A percentile compares a stretch with the other conserved stretches of the same genome.
Conservation (phyloP, 2,329 filamentous ascomycete species). For the Fusarium gaditjirri region DNA sequence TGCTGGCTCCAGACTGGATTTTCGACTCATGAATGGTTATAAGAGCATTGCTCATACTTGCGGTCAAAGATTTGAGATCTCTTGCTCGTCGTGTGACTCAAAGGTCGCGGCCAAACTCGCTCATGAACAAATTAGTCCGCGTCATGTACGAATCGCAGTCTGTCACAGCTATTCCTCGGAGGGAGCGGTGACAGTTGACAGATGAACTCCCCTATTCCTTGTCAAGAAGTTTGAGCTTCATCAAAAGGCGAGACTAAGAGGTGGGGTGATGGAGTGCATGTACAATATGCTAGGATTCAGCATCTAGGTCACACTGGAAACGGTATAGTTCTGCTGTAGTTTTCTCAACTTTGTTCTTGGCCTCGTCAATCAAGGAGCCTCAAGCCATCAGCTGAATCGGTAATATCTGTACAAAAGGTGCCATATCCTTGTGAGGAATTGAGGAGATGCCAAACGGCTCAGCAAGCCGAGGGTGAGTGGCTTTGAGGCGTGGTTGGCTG, state of each 20-base stretch:
- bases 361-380: conserved; percentile 24
- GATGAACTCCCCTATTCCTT: conserved; percentile 24
- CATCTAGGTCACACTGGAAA: conserved; percentile 41
- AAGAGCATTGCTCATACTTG: conserved; percentile 33
- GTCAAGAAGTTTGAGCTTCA: conserved; percentile 25
- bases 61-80: conserved; percentile 39
- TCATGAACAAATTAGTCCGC: conserved; percentile 35
- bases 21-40: conserved; percentile 33
- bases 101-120: conserved; percentile 25
- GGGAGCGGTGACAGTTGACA: conserved; percentile 26
- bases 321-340: conserved; percentile 28
- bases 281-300: conserved; percentile 35
- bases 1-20: conserved; percentile 23
- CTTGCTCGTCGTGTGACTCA: conserved; percentile 37
- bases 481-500: conserved; percentile 33
- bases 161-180: conserved; percentile 8
- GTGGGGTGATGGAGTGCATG: conserved; percentile 33
- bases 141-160: conserved; percentile 28
- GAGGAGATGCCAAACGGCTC: conserved; percentile 25
- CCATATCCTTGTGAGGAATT: conserved; percentile 25
- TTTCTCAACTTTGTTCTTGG: conserved; percentile 22
- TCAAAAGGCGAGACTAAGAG: conserved; percentile 11
- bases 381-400: conserved; percentile 27
- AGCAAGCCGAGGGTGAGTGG: conserved; percentile 33
- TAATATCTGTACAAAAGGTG: conserved; percentile 30